Evolutionary conservation across 2,329 filamentous ascomycete genomes (phyloP), one percentile per base, ranked within the genome.

Genomic region (Calonectria hawksworthii): DNA sequence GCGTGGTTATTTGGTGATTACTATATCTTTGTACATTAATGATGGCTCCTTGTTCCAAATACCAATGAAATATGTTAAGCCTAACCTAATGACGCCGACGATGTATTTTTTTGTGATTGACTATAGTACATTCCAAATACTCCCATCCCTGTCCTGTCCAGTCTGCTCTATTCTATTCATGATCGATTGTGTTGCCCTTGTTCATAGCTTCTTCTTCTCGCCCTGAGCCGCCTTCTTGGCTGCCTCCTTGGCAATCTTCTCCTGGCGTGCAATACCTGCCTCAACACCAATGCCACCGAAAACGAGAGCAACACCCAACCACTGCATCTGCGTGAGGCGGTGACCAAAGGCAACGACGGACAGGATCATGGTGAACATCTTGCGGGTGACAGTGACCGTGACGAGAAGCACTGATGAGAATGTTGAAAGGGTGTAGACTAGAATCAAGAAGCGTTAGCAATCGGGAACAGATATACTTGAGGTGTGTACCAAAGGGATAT

Each of bases 311-410:
- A 99, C 96, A 76, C 97, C 97, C 9, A 98, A 87, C 95, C 96
- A 98, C 87, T 99, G 97, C 90, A 96, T 98, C n/a, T 88, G 87
- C 34, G 92, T 94, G 64, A 99, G 90, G 76, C 91, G 92, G 85
- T 99, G 97, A 34, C 97, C 97, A 84, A 99, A 99, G 87, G 95
- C 96, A 75, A 99, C 89, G 34, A 99, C 97, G 69, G 95, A 98
- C 67, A 99, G 90, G 74, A 99, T 95, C 97, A 99, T 99, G 79
- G 96, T 99, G 84, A 99, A 91, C 97, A 99, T 99, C 88, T 99
- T 99, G 83, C 97, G 91, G 59, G 97, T 99, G 59, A 99, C 97
- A 2, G 96, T 99, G 3, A 99, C 96, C 6, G 97, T 99, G 54
- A 99, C 96, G 65, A 99, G 92, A 67, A 99, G 90, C 64, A 99